These are phyloP conservation scores for Centrapalus pauciflorus DNA, from an alignment of 129 eudicot species.

Conservation along the genomic window DNA sequence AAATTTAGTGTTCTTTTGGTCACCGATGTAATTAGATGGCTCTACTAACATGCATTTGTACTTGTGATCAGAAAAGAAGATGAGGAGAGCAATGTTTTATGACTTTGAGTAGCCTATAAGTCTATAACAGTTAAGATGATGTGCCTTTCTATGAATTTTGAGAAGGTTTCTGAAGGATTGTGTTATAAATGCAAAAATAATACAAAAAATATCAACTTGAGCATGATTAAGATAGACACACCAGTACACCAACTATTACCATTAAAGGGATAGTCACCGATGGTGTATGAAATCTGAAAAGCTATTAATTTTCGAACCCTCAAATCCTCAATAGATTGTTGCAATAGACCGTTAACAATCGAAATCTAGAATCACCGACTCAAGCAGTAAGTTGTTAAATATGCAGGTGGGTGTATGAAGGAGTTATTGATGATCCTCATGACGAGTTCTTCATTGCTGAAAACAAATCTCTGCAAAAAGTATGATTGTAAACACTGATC, in stretches of 20 bases:
- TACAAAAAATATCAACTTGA: not conserved
- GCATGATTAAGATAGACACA: not conserved
- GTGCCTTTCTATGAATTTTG: not conserved
- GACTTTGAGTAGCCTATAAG: not conserved
- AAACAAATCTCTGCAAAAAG: constrained; percentile 86
- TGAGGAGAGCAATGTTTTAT: not conserved
- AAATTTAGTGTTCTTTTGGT: constrained; percentile 1
- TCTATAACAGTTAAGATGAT: not conserved
- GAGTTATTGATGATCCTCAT: constrained; percentile 95
- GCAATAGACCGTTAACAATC: too few species aligned
- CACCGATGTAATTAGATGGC: not conserved
- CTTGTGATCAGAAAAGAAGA: not conserved
- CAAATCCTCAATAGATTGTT: too few species aligned
- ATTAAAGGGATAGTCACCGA: not conserved
- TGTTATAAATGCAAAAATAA: not conserved
- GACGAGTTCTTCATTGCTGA: constrained; percentile 96
- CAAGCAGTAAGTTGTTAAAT: constrained; percentile 7
- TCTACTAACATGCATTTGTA: not conserved
- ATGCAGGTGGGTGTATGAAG: constrained; percentile 96
- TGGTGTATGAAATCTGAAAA: not conserved
- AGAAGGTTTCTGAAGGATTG: not conserved
- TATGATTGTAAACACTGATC: constrained; percentile 24
- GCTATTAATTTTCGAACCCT: not conserved
- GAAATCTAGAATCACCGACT: constrained; percentile 1
- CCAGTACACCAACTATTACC: not conserved